Base-by-base conservation (phyloP, 805 yeast species). In the Blastobotrys muscicola region DNA sequence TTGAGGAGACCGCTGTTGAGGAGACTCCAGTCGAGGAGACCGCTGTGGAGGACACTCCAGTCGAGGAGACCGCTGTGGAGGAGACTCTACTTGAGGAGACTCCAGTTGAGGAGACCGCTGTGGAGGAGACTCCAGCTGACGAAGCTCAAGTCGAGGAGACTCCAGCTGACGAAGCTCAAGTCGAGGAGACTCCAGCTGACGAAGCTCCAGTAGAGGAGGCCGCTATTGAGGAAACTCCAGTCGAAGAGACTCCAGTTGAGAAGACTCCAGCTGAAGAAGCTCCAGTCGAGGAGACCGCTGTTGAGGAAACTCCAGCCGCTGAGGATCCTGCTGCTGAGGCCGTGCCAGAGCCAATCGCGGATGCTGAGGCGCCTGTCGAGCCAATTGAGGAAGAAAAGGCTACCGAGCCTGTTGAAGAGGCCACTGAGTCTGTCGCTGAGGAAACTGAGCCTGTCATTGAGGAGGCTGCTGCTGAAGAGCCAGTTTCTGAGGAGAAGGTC, bases 391-490 rank as follows among this genome's bases (percentile, higher is more conserved):
- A 38, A 4, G 13, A 13, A 4, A 12, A 9, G 15, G 26, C 11
- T 20, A 5, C 7, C 10, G 42, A 12, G 33, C 13, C 36, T 29
- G 41, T 34, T 44, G 36, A 13, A 29, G 36, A 33, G 39, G 3
- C 38, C 32, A 37, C 33, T 38, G 45, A 9, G 23, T 4, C 11
- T 16, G 44, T 9, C 2, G 12, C 23, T 6, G 34, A 15, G 3
- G 35, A 11, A 12, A 36, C 13, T n/a, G 44, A 14, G 23, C 15
- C 42, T 29, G 44, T 33, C n/a, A 14, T n/a, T 39, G 45, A 43
- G 20, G 45, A 39, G 15, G 16, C 42, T 10, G 38, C 32, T 13
- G 11, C 15, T 4, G 38, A 37, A 5, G 30, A 40, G 15, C 30
- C 41, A 20, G 40, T 3, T 14, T 15, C 13, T 14, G 41, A 26